These are phyloP conservation scores for Chaetomium globosum DNA, from an alignment of 2,329 filamentous ascomycete species.

Conservation along the genomic window DNA sequence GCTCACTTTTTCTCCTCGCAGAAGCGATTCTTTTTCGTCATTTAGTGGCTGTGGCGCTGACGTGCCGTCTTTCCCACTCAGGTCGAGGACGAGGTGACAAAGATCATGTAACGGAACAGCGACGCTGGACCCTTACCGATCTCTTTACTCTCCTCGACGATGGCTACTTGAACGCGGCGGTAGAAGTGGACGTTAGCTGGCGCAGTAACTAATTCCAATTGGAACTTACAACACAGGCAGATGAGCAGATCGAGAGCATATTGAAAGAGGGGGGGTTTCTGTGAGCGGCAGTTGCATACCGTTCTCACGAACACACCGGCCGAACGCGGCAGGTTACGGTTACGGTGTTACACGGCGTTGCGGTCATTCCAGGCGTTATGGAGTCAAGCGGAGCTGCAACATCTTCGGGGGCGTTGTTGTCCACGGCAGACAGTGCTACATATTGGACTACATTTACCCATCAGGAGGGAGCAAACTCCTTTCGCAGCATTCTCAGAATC, in stretches of 20 bases:
- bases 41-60: conserved; percentile 45
- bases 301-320: conserved; percentile 19
- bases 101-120: conserved; percentile 70
- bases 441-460: conserved; percentile 39
- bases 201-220: conserved; percentile 36
- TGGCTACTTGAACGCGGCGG: conserved; percentile 19
- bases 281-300: conserved; percentile 38
- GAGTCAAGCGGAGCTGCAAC: conserved; percentile 9
- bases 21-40: conserved; percentile 4
- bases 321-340: conserved; percentile 8
- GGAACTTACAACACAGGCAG: conserved; percentile 38
- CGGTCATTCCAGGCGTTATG: conserved; percentile 20
- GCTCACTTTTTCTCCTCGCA: conserved; percentile 5
- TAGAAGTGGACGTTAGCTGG: conserved; percentile 21
- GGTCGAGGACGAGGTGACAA: conserved; percentile 88
- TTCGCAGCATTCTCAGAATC: conserved; percentile 34
- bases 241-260: conserved; percentile 43
- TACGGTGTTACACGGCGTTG: conserved; percentile 15
- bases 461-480: conserved; percentile 41
- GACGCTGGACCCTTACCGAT: conserved; percentile 27
- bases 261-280: conserved; percentile 49
- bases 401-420: conserved; percentile 1
- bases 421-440: conserved; percentile 20
- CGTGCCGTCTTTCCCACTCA: conserved; percentile 56
- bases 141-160: conserved; percentile 25